A percentile compares a stretch with the other conserved stretches of the same genome.
Conservation (phyloP, 2,329 filamentous ascomycete species). For the Dissoconium aciculare region DNA sequence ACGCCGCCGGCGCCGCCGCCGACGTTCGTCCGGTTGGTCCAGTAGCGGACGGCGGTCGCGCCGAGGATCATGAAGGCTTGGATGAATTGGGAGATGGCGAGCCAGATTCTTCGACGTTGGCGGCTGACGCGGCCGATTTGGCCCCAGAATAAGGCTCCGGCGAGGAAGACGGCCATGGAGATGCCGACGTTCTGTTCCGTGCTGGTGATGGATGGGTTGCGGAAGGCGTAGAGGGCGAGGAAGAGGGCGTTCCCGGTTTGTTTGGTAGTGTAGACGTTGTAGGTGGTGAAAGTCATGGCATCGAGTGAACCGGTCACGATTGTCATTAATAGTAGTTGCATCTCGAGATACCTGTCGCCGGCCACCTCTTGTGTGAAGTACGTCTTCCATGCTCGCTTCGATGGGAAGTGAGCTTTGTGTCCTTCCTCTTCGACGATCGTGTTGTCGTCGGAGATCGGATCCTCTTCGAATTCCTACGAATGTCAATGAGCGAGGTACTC, state of each 20-base stretch:
- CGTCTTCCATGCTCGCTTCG: constrained; percentile 10
- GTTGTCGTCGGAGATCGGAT: background rate
- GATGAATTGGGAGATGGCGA: constrained; percentile 13
- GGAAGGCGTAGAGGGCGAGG: constrained; percentile 12
- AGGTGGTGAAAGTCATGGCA: constrained; percentile 18
- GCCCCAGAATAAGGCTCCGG: constrained; percentile 15
- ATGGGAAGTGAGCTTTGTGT: constrained; percentile 6
- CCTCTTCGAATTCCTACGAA: background rate
- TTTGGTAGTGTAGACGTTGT: constrained; percentile 18
- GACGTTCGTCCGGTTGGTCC: constrained; percentile 4
- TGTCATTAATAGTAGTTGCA: constrained; percentile 18
- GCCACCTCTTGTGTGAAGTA: constrained; percentile 18
- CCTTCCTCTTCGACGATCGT: background rate
- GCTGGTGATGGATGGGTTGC: constrained; percentile 7
- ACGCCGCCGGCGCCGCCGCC: constrained; percentile 11
- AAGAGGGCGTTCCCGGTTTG: constrained; percentile 25
- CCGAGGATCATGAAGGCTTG: constrained; percentile 14
- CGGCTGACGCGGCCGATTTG: constrained; percentile 15
- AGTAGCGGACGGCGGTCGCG: constrained; percentile 16
- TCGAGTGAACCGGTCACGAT: constrained; percentile 18
- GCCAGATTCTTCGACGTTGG: constrained; percentile 15
- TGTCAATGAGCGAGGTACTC: background rate
- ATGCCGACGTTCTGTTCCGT: constrained; percentile 15
- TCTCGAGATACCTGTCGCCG: constrained; percentile 13
- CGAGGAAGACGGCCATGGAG: constrained; percentile 15